Evolutionary conservation across 192 early-diverging fungal genomes (phyloP).

Genomic region (Podila epigama): DNA sequence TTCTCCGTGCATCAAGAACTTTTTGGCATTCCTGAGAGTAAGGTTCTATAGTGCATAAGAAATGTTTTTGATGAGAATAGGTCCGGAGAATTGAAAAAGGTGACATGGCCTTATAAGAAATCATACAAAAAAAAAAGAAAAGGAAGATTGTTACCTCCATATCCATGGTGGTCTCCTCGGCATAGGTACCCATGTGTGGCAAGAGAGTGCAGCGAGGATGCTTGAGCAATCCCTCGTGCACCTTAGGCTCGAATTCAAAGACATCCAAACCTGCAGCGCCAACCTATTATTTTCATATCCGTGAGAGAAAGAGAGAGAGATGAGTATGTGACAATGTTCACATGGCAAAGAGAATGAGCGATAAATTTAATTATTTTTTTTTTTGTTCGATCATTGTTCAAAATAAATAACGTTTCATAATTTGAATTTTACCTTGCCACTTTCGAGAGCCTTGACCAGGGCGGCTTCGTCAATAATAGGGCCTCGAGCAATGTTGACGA

Average conservation of each 20-base stretch:
- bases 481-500: constrained; percentile 61
- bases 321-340: not conserved
- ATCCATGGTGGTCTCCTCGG: constrained; percentile 49
- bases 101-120: no score
- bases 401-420: no score
- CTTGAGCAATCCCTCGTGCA: constrained; percentile 50
- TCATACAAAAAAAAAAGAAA: not conserved
- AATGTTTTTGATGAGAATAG: no score
- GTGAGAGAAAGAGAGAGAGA: no score
- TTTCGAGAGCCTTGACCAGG: constrained; percentile 55
- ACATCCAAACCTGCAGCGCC: constrained; percentile 29
- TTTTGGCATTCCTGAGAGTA: constrained; percentile 22
- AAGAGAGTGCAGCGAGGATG: constrained; percentile 54
- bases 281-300: constrained; percentile 17
- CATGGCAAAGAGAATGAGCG: not conserved
- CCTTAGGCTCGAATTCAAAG: constrained; percentile 51
- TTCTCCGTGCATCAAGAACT: constrained; percentile 34
- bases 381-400: constrained; percentile 32
- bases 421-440: constrained; percentile 52
- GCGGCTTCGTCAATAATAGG: constrained; percentile 58
- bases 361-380: not conserved
- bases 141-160: constrained; percentile 46
- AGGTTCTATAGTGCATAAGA: constrained; percentile 23
- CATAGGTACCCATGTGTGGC: constrained; percentile 58
- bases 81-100: no score